These are phyloP conservation scores for Tricholoma furcatifolium DNA, from an alignment of 768 basidiomycete genomes.

Conservation along the genomic window DNA sequence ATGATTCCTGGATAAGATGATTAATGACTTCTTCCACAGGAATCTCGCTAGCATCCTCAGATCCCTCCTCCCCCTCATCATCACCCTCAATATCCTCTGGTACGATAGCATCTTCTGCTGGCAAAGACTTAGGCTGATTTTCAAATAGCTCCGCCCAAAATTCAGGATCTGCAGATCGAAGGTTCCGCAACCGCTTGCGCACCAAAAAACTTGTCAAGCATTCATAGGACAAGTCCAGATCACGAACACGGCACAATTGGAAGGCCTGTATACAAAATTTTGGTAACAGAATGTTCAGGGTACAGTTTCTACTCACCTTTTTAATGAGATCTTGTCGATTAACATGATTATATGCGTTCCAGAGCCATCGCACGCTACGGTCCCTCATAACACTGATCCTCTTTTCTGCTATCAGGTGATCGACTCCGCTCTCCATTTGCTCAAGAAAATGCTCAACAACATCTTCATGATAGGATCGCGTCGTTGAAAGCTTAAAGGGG, in stretches of 20 bases:
- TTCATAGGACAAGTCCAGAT: neutral
- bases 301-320: conserved; percentile 1
- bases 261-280: neutral
- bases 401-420: neutral
- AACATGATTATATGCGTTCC: conserved; percentile 5
- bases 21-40: too few species aligned
- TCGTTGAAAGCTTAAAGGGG: conserved; percentile 32
- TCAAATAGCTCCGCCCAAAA: neutral
- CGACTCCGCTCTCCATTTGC: conserved; percentile 16
- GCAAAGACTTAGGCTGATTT: too few species aligned
- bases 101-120: too few species aligned
- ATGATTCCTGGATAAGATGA: too few species aligned
- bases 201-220: neutral
- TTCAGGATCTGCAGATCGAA: neutral
- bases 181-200: neutral
- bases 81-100: too few species aligned
- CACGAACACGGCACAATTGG: neutral
- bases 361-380: conserved; percentile 2
- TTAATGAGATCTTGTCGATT: conserved; percentile 1
- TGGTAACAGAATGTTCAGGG: neutral
- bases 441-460: conserved; percentile 27
- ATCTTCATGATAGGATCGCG: conserved; percentile 30
- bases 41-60: too few species aligned
- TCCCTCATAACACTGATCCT: neutral
- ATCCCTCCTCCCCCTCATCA: too few species aligned